These are phyloP conservation scores for Cutaneotrichosporon daszewskae DNA, from an alignment of 1,284 basidiomycete genomes.

Conservation along the genomic window DNA sequence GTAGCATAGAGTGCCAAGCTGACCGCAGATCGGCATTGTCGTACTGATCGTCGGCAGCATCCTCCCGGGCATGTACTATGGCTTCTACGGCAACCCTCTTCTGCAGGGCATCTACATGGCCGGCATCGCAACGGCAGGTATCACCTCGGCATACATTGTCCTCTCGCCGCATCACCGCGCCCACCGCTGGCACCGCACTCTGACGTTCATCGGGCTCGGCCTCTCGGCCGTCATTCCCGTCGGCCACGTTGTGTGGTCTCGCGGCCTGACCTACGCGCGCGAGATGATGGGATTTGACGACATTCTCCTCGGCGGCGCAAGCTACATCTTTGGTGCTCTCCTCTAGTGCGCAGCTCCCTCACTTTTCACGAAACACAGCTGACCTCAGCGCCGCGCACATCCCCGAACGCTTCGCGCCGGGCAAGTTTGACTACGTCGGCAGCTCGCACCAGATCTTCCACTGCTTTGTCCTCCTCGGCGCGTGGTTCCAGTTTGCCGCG, in stretches of 20 bases:
- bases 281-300: slow-evolving; percentile 64
- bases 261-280: slow-evolving; percentile 57
- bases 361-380: slow-evolving; percentile 25
- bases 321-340: slow-evolving; percentile 68
- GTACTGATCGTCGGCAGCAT: slow-evolving; percentile 67
- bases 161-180: slow-evolving; percentile 69
- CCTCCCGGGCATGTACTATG: slow-evolving; percentile 57
- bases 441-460: slow-evolving; percentile 83
- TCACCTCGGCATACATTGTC: slow-evolving; percentile 54
- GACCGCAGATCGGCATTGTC: slow-evolving; percentile 52
- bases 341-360: slow-evolving; percentile 67
- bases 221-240: slow-evolving; percentile 67
- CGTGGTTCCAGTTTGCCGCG: slow-evolving; percentile 62
- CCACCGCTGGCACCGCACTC: slow-evolving; percentile 70
- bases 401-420: slow-evolving; percentile 71
- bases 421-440: slow-evolving; percentile 72
- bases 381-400: slow-evolving; percentile 65
- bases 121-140: slow-evolving; percentile 25
- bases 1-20: slow-evolving; percentile 7
- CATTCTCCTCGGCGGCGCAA: slow-evolving; percentile 60
- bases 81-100: slow-evolving; percentile 40
- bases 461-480: slow-evolving; percentile 69
- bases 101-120: slow-evolving; percentile 38
- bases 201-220: slow-evolving; percentile 74
- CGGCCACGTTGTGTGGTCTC: slow-evolving; percentile 58